Percentiles rank a stretch among this genome's conserved stretches.
Conservation (phyloP, 2,329 filamentous ascomycete species). For the Fusarium pseudograminearum region DNA sequence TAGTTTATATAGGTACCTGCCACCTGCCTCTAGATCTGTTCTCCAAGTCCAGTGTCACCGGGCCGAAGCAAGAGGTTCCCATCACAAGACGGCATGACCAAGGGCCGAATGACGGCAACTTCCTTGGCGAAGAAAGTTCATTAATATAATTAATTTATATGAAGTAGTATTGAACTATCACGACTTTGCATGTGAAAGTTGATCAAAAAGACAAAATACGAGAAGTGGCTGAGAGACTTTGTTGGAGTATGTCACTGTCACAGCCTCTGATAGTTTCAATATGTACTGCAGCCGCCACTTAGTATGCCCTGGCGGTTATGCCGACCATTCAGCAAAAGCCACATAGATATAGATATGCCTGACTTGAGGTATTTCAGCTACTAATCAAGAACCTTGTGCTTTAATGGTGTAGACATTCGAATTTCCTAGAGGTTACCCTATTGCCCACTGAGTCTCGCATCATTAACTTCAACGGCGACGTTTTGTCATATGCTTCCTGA, state of each 20-base stretch:
- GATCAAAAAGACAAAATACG: neutral
- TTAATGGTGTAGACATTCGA: neutral
- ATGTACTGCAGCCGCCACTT: neutral
- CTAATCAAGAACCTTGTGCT: neutral
- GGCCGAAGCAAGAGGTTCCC: neutral
- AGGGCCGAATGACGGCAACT: neutral
- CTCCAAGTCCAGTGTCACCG: neutral
- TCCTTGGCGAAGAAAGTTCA: neutral
- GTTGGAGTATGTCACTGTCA: too few species aligned
- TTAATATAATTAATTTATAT: neutral
- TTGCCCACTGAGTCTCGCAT: neutral
- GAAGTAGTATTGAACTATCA: neutral
- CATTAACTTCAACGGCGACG: neutral
- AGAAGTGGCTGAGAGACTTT: neutral
- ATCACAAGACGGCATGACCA: neutral
- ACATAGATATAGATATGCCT: neutral
- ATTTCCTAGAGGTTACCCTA: neutral
- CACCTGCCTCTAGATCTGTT: neutral
- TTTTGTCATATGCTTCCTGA: neutral
- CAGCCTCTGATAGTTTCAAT: neutral
- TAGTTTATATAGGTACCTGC: neutral
- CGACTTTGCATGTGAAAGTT: neutral
- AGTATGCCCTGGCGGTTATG: neutral
- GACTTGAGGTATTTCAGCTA: neutral
- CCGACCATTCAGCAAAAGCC: neutral